Evolutionary conservation across 1,139 yeast species (phyloP).

Genomic region (Lodderomyces parapsilosis): DNA sequence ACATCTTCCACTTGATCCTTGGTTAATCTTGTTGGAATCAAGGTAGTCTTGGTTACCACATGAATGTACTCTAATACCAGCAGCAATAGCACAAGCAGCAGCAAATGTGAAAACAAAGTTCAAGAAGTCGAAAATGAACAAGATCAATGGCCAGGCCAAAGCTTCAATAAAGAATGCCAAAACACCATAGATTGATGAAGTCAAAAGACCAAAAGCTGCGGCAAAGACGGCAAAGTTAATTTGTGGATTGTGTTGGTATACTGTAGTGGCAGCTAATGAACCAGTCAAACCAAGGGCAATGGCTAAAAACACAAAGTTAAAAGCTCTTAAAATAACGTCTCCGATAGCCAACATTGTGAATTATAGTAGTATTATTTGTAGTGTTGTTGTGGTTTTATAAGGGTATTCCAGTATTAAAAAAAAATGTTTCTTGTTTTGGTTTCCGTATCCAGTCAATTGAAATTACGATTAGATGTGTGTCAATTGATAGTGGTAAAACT

Average conservation of each 20-base stretch:
- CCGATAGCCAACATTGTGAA: constrained; percentile 59
- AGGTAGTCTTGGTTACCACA: constrained; percentile 71
- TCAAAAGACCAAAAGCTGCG: constrained; percentile 78
- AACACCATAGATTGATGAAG: constrained; percentile 78
- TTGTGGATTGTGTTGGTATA: constrained; percentile 62
- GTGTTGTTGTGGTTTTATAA: background rate
- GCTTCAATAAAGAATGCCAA: constrained; percentile 75
- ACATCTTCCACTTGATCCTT: constrained; percentile 81
- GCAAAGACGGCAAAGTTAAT: constrained; percentile 87
- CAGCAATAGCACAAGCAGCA: constrained; percentile 93
- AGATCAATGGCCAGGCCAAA: constrained; percentile 83
- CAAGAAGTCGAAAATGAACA: constrained; percentile 76
- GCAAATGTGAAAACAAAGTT: constrained; percentile 90
- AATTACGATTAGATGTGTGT: background rate
- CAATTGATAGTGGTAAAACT: background rate
- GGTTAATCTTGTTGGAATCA: constrained; percentile 62
- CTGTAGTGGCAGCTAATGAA: constrained; percentile 72
- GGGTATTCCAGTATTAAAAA: background rate
- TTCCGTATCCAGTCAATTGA: background rate
- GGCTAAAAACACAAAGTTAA: constrained; percentile 73
- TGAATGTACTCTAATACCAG: constrained; percentile 81
- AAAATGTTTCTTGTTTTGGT: too few species aligned
- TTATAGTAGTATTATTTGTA: background rate
- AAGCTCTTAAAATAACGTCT: constrained; percentile 69
- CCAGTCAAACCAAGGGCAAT: constrained; percentile 84